Conservation (phyloP, 1,139 yeast genomes). For the Pichia sp. region DNA sequence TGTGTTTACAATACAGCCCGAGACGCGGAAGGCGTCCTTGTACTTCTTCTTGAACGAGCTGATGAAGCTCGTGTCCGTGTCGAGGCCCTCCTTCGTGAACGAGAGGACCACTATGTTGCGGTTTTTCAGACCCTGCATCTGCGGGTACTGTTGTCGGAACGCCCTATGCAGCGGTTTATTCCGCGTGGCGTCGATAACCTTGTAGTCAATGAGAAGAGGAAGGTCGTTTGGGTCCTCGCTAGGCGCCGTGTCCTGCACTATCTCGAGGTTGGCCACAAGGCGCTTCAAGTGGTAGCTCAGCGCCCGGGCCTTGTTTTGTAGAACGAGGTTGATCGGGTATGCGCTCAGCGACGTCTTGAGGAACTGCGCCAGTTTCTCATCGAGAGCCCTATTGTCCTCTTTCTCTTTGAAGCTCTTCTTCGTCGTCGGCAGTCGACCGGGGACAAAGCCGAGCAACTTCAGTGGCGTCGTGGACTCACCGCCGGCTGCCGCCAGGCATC, state of each 20-base stretch:
- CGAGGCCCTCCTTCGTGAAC: slow-evolving; percentile 11
- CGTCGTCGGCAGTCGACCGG: not conserved
- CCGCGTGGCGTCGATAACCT: slow-evolving; percentile 7
- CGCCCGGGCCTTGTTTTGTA: slow-evolving; percentile 3
- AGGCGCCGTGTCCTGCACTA: not conserved
- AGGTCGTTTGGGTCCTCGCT: slow-evolving; percentile 16
- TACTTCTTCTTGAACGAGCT: slow-evolving; percentile 7
- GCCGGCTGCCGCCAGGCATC: not conserved
- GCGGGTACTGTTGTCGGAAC: not conserved
- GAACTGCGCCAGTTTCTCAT: not conserved
- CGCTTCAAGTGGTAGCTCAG: slow-evolving; percentile 6
- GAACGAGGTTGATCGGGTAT: slow-evolving; percentile 15
- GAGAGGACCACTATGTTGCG: slow-evolving; percentile 11
- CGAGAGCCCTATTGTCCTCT: not conserved
- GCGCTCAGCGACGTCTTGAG: not conserved
- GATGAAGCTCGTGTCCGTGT: slow-evolving; percentile 10
- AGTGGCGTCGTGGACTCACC: not conserved
- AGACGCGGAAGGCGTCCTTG: slow-evolving; percentile 11
- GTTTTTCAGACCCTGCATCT: not conserved
- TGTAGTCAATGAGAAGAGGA: slow-evolving; percentile 18
- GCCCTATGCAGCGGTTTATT: slow-evolving; percentile 1
- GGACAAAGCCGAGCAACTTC: not conserved
- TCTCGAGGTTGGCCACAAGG: slow-evolving; percentile 10
- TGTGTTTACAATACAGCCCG: slow-evolving; percentile 23
- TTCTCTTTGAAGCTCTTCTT: not conserved